Evolutionary conservation across 2,329 filamentous ascomycete species (phyloP).

Genomic region (Ambrosiella beaveri): DNA sequence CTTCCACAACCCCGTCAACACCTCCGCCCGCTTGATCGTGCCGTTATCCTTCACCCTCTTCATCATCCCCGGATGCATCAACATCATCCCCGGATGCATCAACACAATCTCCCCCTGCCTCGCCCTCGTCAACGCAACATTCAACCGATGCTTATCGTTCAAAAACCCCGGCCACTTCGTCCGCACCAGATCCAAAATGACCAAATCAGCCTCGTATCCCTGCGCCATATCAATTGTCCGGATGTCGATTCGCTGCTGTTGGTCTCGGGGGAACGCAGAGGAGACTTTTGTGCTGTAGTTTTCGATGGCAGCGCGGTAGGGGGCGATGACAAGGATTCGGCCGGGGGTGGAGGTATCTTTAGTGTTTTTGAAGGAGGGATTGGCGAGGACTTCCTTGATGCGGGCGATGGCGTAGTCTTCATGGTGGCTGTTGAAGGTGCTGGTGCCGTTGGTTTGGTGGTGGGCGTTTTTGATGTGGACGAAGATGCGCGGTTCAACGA

Average conservation of each 20-base stretch:
- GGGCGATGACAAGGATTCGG: constrained; percentile 27
- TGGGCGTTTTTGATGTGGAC: constrained; percentile 18
- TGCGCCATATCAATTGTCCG: constrained; percentile 29
- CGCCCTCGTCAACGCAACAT: constrained; percentile 29
- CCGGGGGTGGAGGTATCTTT: constrained; percentile 17
- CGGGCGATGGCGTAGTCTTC: constrained; percentile 22
- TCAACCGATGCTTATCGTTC: constrained; percentile 27
- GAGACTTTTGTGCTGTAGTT: constrained; percentile 21
- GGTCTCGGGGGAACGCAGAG: constrained; percentile 17
- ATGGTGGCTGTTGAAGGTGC: constrained; percentile 26
- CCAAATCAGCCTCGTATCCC: constrained; percentile 30
- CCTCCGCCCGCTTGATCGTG: background rate
- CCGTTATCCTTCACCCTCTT: background rate
- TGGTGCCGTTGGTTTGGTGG: constrained; percentile 19
- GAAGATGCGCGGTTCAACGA: constrained; percentile 23
- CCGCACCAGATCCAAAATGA: constrained; percentile 31
- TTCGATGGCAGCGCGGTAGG: constrained; percentile 24
- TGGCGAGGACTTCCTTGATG: constrained; percentile 19
- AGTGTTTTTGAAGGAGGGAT: constrained; percentile 20
- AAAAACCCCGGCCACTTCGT: constrained; percentile 24
- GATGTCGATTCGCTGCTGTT: constrained; percentile 21
- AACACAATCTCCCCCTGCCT: constrained; percentile 28
- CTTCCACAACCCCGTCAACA: constrained; percentile 3
- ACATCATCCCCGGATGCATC: constrained; percentile 26
- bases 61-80: constrained; percentile 26